Percentiles rank a stretch among this genome's conserved stretches.
phyloP scores from a whole-genome alignment of 208 protist genomes.

The Borovskyia barvae region DNA sequence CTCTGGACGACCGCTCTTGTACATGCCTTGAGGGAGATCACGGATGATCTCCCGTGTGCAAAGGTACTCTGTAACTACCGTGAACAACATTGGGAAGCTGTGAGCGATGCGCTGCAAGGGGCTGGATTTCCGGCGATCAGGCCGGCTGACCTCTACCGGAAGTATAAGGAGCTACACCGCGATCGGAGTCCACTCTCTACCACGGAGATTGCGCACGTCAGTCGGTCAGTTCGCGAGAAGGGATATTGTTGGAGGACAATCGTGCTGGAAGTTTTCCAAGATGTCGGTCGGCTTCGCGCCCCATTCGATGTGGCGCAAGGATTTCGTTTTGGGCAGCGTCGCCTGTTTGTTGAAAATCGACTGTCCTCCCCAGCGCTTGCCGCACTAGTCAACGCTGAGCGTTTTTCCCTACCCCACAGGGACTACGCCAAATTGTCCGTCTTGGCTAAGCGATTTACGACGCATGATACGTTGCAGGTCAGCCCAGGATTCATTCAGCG shows the following conservation, averaged over 20 bases:
- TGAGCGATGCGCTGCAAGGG: neutral
- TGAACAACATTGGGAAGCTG: neutral
- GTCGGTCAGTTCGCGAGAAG: conserved; percentile 3
- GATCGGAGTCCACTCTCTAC: neutral
- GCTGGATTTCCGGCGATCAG: conserved; percentile 1
- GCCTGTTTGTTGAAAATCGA: conserved; percentile 15
- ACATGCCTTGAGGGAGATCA: too few relatives aligned
- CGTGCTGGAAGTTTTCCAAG: conserved; percentile 8
- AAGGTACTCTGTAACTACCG: neutral
- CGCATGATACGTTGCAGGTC: conserved; percentile 12
- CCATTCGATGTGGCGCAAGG: conserved; percentile 43
- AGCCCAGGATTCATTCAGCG: conserved; percentile 11
- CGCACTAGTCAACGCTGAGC: neutral
- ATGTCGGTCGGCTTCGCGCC: conserved; percentile 19
- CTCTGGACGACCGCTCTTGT: too few relatives aligned
- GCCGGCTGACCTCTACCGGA: conserved; percentile 3
- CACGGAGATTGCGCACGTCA: conserved; percentile 30
- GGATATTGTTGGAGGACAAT: conserved; percentile 34
- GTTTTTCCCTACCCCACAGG: neutral
- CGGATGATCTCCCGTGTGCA: neutral
- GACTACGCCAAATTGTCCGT: conserved; percentile 16
- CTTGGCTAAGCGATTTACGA: conserved; percentile 5
- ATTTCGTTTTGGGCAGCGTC: conserved; percentile 29
- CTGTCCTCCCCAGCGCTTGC: neutral
- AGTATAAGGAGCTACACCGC: neutral